phyloP scores from a whole-genome alignment of 164 flowering plant genomes.

The Cinnamomum micranthum region DNA sequence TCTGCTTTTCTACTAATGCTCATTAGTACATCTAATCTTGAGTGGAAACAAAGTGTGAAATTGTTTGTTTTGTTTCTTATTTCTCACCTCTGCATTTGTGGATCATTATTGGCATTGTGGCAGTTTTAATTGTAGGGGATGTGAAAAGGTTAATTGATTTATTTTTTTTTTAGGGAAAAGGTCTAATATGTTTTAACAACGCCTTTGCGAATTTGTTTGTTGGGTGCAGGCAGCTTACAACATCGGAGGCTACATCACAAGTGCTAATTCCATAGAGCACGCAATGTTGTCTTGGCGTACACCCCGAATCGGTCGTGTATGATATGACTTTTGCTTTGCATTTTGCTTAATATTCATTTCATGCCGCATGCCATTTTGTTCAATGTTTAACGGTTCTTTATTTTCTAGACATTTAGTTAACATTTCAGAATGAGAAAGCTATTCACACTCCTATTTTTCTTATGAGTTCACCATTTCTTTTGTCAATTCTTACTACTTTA shows the following conservation, averaged over 20 bases:
- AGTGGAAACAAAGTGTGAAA: no score
- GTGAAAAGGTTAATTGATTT: neutral
- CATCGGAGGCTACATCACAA: slow-evolving; percentile 66
- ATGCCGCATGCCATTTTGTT: neutral
- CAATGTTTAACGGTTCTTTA: neutral
- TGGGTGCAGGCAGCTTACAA: slow-evolving; percentile 90
- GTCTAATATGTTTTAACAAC: neutral
- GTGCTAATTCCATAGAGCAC: slow-evolving; percentile 76
- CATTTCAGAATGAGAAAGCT: no score
- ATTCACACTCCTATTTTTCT: no score
- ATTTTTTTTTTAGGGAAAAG: neutral
- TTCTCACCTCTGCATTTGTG: no score
- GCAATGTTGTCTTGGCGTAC: slow-evolving; percentile 58
- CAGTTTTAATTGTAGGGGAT: neutral
- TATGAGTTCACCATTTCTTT: no score
- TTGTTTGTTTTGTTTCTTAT: no score
- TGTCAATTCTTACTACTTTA: no score
- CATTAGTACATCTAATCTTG: no score
- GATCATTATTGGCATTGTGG: no score
- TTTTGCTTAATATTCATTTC: neutral
- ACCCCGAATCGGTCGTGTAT: slow-evolving; percentile 70
- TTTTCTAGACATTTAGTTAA: neutral
- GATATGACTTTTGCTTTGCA: neutral
- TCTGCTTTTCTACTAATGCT: no score
- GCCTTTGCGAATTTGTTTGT: slow-evolving; percentile 27